Evolutionary conservation across 164 flowering plant genomes (phyloP).

Genomic region (Piper longum): DNA sequence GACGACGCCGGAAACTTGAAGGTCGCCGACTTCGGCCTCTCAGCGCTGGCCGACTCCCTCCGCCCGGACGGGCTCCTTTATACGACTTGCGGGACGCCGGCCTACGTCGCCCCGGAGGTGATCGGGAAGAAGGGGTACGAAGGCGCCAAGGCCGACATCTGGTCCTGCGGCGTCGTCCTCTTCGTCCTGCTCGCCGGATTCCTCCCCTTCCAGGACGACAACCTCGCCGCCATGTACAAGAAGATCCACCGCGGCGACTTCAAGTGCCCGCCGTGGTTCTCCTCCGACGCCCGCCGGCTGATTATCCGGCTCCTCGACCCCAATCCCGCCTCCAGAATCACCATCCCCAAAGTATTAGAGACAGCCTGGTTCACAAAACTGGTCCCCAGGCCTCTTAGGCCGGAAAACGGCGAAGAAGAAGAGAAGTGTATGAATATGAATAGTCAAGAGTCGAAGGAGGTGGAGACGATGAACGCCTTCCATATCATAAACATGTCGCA

Average conservation of each 20-base stretch:
- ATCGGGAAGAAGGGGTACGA: constrained; percentile 57
- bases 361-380: constrained; percentile 42
- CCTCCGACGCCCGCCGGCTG: constrained; percentile 28
- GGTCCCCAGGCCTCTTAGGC: constrained; percentile 7
- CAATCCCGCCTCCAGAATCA: constrained; percentile 31
- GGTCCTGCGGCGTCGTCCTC: constrained; percentile 80
- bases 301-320: constrained; percentile 36
- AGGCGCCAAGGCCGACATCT: constrained; percentile 66
- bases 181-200: constrained; percentile 63
- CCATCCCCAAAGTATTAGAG: constrained; percentile 27
- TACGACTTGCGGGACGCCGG: constrained; percentile 87
- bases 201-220: constrained; percentile 68
- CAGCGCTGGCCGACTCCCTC: constrained; percentile 58
- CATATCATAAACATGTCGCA: constrained; percentile 38
- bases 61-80: constrained; percentile 56
- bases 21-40: constrained; percentile 71
- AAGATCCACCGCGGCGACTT: constrained; percentile 45
- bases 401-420: constrained; percentile 2
- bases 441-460: constrained; percentile 5
- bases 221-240: constrained; percentile 40
- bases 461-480: constrained; percentile 40
- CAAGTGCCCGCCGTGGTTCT: constrained; percentile 52
- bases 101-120: constrained; percentile 90
- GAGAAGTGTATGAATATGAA: background rate
- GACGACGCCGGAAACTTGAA: constrained; percentile 58